Evolutionary conservation across 352 stramenopile species (phyloP).

Genomic region (Pseudoperonospora humuli): DNA sequence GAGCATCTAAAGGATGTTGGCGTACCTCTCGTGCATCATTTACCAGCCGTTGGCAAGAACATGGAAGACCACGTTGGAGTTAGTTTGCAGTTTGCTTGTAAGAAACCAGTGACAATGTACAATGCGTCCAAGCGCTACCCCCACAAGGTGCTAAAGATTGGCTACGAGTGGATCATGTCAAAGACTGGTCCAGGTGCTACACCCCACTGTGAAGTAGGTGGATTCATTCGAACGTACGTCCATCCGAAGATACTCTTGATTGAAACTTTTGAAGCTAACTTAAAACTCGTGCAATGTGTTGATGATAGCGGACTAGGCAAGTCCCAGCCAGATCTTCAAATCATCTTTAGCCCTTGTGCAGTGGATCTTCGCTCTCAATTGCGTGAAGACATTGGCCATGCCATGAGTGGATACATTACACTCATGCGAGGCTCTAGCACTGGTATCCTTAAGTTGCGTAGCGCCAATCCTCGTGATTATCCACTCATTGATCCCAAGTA

Average conservation of each 20-base stretch:
- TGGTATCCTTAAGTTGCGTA: conserved; percentile 73
- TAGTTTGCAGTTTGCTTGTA: conserved; percentile 86
- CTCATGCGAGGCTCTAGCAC: conserved; percentile 76
- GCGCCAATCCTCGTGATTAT: conserved; percentile 60
- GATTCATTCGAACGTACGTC: conserved; percentile 63
- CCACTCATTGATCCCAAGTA: conserved; percentile 87
- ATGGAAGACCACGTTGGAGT: conserved; percentile 87
- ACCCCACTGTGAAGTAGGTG: conserved; percentile 75
- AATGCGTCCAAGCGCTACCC: conserved; percentile 83
- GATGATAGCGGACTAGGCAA: conserved; percentile 62
- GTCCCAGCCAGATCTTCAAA: conserved; percentile 82
- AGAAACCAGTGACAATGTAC: conserved; percentile 84
- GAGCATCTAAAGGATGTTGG: conserved; percentile 67
- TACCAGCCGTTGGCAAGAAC: conserved; percentile 79
- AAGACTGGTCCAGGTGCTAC: conserved; percentile 67
- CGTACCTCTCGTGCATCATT: conserved; percentile 65
- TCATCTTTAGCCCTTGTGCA: conserved; percentile 84
- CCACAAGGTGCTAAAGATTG: conserved; percentile 80
- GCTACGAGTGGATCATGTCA: conserved; percentile 69
- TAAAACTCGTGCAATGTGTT: too few species aligned
- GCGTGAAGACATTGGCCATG: conserved; percentile 39
- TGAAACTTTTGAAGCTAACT: too few species aligned
- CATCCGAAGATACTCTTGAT: too few species aligned
- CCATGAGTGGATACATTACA: conserved; percentile 77
- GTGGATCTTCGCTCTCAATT: conserved; percentile 49